Evolutionary conservation across 805 yeast genomes (phyloP), one percentile per base, ranked within the genome.

Genomic region (Middelhovenomyces tepae): DNA sequence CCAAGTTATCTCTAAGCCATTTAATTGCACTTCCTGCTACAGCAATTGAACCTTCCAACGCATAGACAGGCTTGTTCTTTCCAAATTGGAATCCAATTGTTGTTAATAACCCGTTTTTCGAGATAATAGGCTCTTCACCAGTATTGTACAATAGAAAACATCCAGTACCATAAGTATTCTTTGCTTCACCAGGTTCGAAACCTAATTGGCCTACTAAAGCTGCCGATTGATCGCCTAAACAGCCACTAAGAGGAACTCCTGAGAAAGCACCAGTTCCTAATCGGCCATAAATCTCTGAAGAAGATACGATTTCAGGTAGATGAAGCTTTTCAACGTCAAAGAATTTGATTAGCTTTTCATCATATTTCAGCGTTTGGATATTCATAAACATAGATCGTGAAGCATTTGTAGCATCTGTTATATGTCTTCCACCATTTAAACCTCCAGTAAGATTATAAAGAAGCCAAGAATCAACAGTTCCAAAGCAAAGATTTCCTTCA

Each of bases 111-210:
- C 95, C 96, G 52, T 81, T 76, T 22, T 72, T 65, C 21, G 87
- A 75, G 22, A 78, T 69, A 49, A 85, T 68, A 38, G 84, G 79
- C 32, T 65, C 58, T 28, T 64, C 57, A 38, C 97, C 97, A 2
- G 94, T 82, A 59, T 87, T 87, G 67, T 80, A 84, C 42, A 89
- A 65, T 41, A 87, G 59, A 66, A 87, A 87, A 56, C 94, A 83
- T 41, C 97, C 97, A 1, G 97, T 87, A 42, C 97, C 97, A 51
- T 86, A 87, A 7, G 97, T 87, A 67, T 94, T 85, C 59, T 87
- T 87, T 28, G 95, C 95, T 28, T 79, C 75, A 36, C 95, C 95
- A 27, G 73, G 69, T 43, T 72, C 67, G 48, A 85, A 73, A 1
- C 95, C 95, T 57, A 83, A 59, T 59, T 87, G 95, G 22, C 96